Evolutionary conservation across 768 basidiomycete species (phyloP).

Genomic region (Lanmaoa pseudosensibilis): DNA sequence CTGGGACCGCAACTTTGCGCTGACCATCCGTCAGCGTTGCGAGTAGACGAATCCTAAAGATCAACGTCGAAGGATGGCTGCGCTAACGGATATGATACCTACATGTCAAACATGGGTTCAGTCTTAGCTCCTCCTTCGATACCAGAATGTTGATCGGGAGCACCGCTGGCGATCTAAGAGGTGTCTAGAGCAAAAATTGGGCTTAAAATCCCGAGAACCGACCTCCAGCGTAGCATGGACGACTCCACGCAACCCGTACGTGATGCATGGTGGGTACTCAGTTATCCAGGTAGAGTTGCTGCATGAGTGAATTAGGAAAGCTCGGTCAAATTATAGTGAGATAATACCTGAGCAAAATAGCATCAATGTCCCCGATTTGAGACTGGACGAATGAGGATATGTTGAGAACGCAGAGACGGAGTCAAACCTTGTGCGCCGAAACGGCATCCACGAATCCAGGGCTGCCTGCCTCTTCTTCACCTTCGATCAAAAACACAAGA

Average conservation of each 20-base stretch:
- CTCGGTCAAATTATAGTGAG: not conserved
- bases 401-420: not conserved
- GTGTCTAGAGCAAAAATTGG: not conserved
- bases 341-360: slow-evolving; percentile 78
- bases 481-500: slow-evolving; percentile 88
- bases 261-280: slow-evolving; percentile 88
- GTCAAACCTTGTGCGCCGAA: slow-evolving; percentile 63
- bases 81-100: slow-evolving; percentile 16
- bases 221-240: slow-evolving; percentile 84
- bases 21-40: slow-evolving; percentile 62
- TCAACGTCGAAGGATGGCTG: not conserved
- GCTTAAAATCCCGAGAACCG: not conserved
- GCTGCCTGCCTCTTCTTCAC: slow-evolving; percentile 96
- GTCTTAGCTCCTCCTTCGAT: slow-evolving; percentile 85
- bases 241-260: slow-evolving; percentile 93
- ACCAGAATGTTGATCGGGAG: slow-evolving; percentile 89
- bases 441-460: slow-evolving; percentile 82
- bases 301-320: not conserved
- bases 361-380: slow-evolving; percentile 82
- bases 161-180: slow-evolving; percentile 61
- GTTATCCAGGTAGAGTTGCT: slow-evolving; percentile 98
- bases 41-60: slow-evolving; percentile 70
- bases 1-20: slow-evolving; percentile 65
- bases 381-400: slow-evolving; percentile 44
- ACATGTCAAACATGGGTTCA: slow-evolving; percentile 97